Evolutionary conservation across 2,329 filamentous ascomycete genomes (phyloP).

Genomic region (Aspergillus neotritici): DNA sequence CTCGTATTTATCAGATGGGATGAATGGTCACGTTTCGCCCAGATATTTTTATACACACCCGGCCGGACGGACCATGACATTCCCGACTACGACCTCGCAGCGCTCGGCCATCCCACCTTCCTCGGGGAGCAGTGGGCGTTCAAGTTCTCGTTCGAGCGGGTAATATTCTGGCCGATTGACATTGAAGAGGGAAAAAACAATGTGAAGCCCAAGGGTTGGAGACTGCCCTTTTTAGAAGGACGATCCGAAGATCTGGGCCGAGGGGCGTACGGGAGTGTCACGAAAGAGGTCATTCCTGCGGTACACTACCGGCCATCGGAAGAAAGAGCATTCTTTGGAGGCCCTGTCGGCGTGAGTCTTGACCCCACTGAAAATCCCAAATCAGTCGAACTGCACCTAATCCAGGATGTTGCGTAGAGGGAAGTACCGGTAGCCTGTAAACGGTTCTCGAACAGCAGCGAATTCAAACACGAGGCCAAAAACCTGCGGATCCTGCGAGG

Average conservation of each 20-base stretch:
- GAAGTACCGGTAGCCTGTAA: slow-evolving; percentile 10
- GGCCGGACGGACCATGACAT: slow-evolving; percentile 4
- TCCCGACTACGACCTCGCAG: slow-evolving; percentile 1
- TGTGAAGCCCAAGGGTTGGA: slow-evolving; percentile 6
- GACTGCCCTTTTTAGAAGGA: slow-evolving; percentile 6
- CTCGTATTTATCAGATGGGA: slow-evolving; percentile 10
- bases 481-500: slow-evolving; percentile 3
- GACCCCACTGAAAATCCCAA: neutral
- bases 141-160: neutral
- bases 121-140: slow-evolving; percentile 2
- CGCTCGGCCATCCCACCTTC: slow-evolving; percentile 3
- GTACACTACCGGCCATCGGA: neutral
- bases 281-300: slow-evolving; percentile 6
- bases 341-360: neutral
- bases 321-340: neutral
- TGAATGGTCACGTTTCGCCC: slow-evolving; percentile 7
- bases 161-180: slow-evolving; percentile 8
- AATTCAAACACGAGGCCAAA: slow-evolving; percentile 10
- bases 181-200: slow-evolving; percentile 8
- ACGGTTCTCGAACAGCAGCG: neutral
- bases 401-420: neutral
- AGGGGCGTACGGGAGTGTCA: slow-evolving; percentile 9
- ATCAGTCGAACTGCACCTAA: no score
- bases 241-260: neutral
- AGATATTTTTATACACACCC: slow-evolving; percentile 8